A percentile compares a stretch with the other conserved stretches of the same genome.
These are phyloP conservation scores for Claviceps arundinis DNA, from an alignment of 2,329 filamentous ascomycete species.

Conservation along the genomic window DNA sequence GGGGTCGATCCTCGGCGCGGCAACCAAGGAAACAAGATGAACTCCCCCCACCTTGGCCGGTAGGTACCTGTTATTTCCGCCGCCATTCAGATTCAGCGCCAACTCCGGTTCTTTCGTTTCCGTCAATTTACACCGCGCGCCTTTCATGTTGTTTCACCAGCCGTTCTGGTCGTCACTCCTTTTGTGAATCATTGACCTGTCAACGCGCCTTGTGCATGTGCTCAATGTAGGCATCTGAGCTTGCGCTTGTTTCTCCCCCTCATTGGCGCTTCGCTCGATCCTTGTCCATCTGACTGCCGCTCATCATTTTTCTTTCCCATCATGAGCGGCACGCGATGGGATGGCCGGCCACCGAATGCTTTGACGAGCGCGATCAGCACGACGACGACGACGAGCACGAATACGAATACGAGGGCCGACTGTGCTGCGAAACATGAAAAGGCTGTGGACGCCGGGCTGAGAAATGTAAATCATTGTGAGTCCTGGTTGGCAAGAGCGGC, in stretches of 20 bases:
- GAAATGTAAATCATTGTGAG: constrained; percentile 64
- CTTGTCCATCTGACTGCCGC: neutral
- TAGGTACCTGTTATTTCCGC: too few species aligned
- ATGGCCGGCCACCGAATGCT: constrained; percentile 16
- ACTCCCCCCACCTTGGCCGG: too few species aligned
- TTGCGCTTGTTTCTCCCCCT: neutral
- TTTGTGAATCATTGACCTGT: neutral
- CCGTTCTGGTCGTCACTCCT: neutral
- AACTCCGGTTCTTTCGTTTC: too few species aligned
- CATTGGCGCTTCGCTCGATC: neutral
- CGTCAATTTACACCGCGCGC: too few species aligned
- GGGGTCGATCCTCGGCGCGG: too few species aligned
- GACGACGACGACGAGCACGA: neutral
- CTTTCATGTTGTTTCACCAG: too few species aligned
- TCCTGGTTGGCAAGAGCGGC: neutral
- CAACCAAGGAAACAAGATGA: too few species aligned
- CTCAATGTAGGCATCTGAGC: constrained; percentile 3
- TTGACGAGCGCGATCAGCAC: neutral
- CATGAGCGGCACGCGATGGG: constrained; percentile 21
- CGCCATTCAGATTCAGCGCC: too few species aligned
- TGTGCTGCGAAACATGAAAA: constrained; percentile 13
- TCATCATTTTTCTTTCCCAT: constrained; percentile 2
- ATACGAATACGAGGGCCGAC: neutral
- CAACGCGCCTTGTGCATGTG: neutral
- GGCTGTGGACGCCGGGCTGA: constrained; percentile 57